Base-by-base conservation (phyloP, 2,329 filamentous ascomycete species). In the Waltergamsia citrina region DNA sequence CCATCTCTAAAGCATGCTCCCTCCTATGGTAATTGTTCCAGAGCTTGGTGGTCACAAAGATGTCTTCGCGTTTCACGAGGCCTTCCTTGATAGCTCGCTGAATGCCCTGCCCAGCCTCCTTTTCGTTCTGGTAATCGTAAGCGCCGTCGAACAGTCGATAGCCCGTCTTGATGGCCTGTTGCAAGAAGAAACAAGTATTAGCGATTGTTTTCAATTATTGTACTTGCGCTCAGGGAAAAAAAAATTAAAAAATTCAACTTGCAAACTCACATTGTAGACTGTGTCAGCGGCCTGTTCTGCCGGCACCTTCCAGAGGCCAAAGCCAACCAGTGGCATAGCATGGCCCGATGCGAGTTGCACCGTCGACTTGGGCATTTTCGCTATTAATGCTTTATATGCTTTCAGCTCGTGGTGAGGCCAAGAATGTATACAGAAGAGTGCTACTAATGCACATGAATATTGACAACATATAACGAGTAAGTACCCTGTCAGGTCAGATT, bases 41-140 rank as follows among this genome's bases (percentile, higher is more conserved):
- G 33, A 93, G 78, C 69, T 93, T 94, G 57, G 80, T 85, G 42
- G 87, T 83, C 53, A 94, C 74, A 71, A 93, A 93, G 52, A 94
- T 78, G 21, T 93, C 85, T 58, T 83, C 77, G 38, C 84, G 57
- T 33, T 78, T 76, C 9, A 84, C 66, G 30, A 78, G 68, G 21
- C 72, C 72, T 40, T 78, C 65, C 7, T 51, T 49, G 45, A 72
- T 69, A 30, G 67, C 69, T 27, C 56, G 69, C 43, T 65, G 71
- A 48, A 84, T 74, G 15, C 73, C 81, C 42, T 67, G 58, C 10
- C 78, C 81, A 1, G 81, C 77, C 34, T 79, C 75, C 35, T 65
- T 66, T 52, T 82, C 79, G 38, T 80, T 85, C 36, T 66, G 63
- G 48, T 81, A 81, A 50, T 68, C 65, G 51, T 65, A 69, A 5